Evolutionary conservation across 2,329 filamentous ascomycete genomes (phyloP), one percentile per base, ranked within the genome.

Genomic region (Cryphonectria parasitica): DNA sequence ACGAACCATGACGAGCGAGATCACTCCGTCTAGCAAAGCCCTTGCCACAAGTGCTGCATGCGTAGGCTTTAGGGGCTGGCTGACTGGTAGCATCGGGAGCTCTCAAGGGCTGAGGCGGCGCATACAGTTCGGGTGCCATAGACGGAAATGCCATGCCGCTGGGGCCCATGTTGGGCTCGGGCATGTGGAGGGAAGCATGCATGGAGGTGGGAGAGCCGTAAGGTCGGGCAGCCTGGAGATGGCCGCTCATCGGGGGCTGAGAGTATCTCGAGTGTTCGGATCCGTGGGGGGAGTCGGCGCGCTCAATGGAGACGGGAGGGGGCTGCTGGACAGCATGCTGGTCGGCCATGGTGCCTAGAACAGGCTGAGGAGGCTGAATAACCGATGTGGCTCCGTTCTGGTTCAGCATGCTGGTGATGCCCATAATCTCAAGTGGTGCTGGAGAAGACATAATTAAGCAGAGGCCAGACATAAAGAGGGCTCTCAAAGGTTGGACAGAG

Each of bases 1-100:
- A 64, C 58, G 34, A 45, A 82, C 95, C 95, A 82, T 99, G 96
- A 77, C 96, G 89, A 74, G 95, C 94, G 66, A 98, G 89, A 83
- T 99, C 96, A 82, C 95, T 98, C 74, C 96, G 88, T 77, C 96
- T 87, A 67, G 96, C 96, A 79, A 99, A 99, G 34, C 92, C 92
- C 82, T 98, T 98, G 70, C 88, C 88, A 80, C 96, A 99, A 3
- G 92, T 95, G 74, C 90, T 92, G 83, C 96, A 99, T 31, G 94
- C 91, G 78, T 96, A 98, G 1, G 93, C 90, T 82, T 98, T 89
- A 15, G 80, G 77, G 1, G 84, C 81, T 25, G 80, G 79, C 41
- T 76, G 76, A 22, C n/a, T 49, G 43, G 73, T 41, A 28, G 77
- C 72, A 66, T 81, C 79, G 7, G 77, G 76, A 36, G 78, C 78